Evolutionary conservation across 495 filamentous ascomycete species (phyloP).

Genomic region (Daldinia concentrica): DNA sequence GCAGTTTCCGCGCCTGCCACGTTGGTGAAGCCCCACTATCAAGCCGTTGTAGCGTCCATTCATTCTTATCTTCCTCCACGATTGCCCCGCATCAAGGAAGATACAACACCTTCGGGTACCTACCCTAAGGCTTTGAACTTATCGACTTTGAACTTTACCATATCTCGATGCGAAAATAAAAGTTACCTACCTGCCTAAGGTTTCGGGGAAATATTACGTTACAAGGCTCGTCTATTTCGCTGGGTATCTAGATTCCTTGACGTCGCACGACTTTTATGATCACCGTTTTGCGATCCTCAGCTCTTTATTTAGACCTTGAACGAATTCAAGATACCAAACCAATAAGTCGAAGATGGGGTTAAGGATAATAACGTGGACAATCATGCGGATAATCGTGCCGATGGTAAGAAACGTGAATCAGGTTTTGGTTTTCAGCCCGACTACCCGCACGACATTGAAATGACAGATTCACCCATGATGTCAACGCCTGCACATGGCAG

Average conservation of each 20-base stretch:
- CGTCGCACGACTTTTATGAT: background rate
- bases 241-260: background rate
- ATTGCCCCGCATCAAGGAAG: slow-evolving; percentile 20
- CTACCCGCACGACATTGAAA: slow-evolving; percentile 9
- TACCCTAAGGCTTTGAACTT: no score
- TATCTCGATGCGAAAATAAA: background rate
- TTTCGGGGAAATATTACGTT: background rate
- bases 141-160: no score
- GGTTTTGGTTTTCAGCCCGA: background rate
- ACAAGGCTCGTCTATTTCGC: background rate
- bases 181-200: background rate
- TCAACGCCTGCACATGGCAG: slow-evolving; percentile 16
- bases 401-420: background rate
- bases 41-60: background rate
- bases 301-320: background rate
- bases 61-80: slow-evolving; percentile 12
- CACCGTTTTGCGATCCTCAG: background rate
- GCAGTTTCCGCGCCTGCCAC: slow-evolving; percentile 5
- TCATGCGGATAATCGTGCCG: background rate
- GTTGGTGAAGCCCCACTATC: slow-evolving; percentile 23
- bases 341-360: background rate
- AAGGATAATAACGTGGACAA: background rate
- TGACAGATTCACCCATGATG: slow-evolving; percentile 21
- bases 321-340: background rate
- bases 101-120: no score